Base-by-base conservation (phyloP, 2,329 filamentous ascomycete species). In the Monosporascus sp. region DNA sequence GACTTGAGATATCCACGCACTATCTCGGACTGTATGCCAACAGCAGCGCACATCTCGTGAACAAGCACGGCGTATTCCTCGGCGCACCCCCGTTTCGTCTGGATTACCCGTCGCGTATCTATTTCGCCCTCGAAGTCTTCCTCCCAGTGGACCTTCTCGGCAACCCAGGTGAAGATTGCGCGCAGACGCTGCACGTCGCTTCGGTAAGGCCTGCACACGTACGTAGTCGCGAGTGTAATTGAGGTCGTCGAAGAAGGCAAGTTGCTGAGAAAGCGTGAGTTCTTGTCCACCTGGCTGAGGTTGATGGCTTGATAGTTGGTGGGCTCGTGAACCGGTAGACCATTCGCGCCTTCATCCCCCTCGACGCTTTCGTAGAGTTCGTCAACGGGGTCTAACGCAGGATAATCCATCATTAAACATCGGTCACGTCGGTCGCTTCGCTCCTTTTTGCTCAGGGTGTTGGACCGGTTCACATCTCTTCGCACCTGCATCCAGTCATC, bases 401-500 rank as follows among this genome's bases (percentile, higher is more conserved):
- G 87, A 58, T 95, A 85, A 60, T 97, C 92, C 75, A 97, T 85
- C 89, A 97, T 94, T 65, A 96, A 88, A 65, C 92, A 97, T 51
- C 93, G 83, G 63, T 99, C 93, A 44, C 83, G 86, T 51, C 93
- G 80, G 67, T 99, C 94, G 39, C 85, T 79, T 20, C 87, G 82
- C 73, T 99, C 94, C 59, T 93, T 94, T 56, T 86, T 87, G 70
- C 92, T 96, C 38, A 97, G 77, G 0, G 93, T 94, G 66, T 96
- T 97, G 3, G 93, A 96, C 37, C 94, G 83, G 70, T 99, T 97
- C 47, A 99, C 88, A 70, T 99, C 95, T 46, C 94, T 85, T 37
- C 94, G 87, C 22, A 97, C 91, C 68, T 97, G 92, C n/a, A 99
- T 91, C 92, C 94, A 99, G 68, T 97, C 93, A 15, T 89, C 80